Conservation (phyloP, 148 eudicot species). For the Camellia japonica region DNA sequence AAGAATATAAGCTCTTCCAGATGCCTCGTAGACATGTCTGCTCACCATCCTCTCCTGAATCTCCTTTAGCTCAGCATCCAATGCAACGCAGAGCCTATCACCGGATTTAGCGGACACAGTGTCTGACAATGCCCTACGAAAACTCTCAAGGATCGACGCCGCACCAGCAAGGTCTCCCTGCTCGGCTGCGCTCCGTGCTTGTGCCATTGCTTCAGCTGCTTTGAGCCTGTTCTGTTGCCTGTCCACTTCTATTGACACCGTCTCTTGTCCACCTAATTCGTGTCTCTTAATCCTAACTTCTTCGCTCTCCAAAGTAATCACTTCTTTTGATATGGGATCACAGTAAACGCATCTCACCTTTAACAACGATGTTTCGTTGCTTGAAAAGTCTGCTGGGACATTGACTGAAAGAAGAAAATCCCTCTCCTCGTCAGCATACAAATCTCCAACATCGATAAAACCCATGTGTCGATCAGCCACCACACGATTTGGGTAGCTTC, state of each 20-base stretch:
- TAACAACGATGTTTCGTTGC: conserved; percentile 42
- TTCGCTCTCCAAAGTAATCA: conserved; percentile 35
- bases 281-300: conserved; percentile 57
- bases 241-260: conserved; percentile 69
- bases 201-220: conserved; percentile 78
- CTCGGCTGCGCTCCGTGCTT: conserved; percentile 63
- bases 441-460: conserved; percentile 58
- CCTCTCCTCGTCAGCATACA: conserved; percentile 87
- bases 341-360: conserved; percentile 56
- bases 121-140: conserved; percentile 42
- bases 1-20: conserved; percentile 83
- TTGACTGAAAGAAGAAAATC: conserved; percentile 67
- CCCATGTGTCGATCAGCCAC: conserved; percentile 43
- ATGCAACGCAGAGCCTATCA: conserved; percentile 50
- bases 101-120: conserved; percentile 52
- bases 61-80: conserved; percentile 70
- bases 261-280: conserved; percentile 30
- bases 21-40: conserved; percentile 72
- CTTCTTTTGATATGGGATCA: conserved; percentile 57
- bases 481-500: conserved; percentile 49
- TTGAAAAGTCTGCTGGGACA: conserved; percentile 40
- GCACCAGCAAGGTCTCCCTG: conserved; percentile 59
- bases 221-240: conserved; percentile 64
- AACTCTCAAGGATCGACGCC: conserved; percentile 45
- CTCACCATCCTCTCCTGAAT: conserved; percentile 85